phyloP scores from a whole-genome alignment of 1,139 yeast species.

The Sugiyamaella sp. region DNA sequence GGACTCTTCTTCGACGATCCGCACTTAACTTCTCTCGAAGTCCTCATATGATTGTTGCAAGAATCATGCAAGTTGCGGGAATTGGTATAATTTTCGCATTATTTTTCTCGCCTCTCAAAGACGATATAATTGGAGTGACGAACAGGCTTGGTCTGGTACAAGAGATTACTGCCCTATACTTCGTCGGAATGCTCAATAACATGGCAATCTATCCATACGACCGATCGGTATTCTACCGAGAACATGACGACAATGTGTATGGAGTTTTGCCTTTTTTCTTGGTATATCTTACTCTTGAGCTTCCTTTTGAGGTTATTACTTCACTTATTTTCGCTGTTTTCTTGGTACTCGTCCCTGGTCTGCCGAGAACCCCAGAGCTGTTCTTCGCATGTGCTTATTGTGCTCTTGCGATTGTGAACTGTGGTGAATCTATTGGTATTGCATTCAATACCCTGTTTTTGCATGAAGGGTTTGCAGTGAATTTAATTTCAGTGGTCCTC shows the following conservation, averaged over 20 bases:
- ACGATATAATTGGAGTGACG: constrained; percentile 59
- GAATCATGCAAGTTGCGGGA: constrained; percentile 67
- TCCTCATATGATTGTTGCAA: constrained; percentile 62
- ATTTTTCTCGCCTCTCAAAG: constrained; percentile 69
- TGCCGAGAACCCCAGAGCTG: constrained; percentile 69
- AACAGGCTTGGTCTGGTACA: constrained; percentile 78
- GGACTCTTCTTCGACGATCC: constrained; percentile 51
- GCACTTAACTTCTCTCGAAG: constrained; percentile 59
- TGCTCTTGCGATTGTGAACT: constrained; percentile 58
- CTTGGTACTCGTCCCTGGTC: constrained; percentile 69
- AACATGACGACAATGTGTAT: constrained; percentile 72
- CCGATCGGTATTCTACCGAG: constrained; percentile 75
- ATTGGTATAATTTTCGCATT: constrained; percentile 68
- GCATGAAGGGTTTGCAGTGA: constrained; percentile 80
- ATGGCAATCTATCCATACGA: constrained; percentile 75
- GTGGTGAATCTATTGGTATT: constrained; percentile 85
- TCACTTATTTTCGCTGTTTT: constrained; percentile 61
- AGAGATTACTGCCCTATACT: constrained; percentile 71
- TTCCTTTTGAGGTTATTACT: constrained; percentile 72
- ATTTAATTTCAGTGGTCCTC: constrained; percentile 62
- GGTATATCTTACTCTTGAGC: constrained; percentile 65
- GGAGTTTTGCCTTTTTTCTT: constrained; percentile 67
- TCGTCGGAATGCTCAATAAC: constrained; percentile 78
- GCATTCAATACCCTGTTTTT: constrained; percentile 71
- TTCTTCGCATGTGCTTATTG: constrained; percentile 67